Base-by-base conservation (phyloP, 306 rosid genomes). In the Abrus pulchellus region DNA sequence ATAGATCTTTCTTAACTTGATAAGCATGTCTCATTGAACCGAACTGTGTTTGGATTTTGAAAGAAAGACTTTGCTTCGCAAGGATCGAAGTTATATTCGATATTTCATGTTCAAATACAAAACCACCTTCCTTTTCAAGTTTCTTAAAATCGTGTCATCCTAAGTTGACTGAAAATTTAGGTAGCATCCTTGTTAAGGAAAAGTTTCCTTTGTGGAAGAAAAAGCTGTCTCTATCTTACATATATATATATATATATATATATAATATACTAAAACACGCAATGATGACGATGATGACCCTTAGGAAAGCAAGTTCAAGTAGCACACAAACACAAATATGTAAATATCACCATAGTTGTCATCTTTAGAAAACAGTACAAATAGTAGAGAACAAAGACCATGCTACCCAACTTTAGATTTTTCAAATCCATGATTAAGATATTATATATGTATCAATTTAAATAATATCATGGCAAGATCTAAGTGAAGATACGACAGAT, bases 111-210 rank as follows among this genome's bases (percentile, higher is more conserved):
- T 29, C 40, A 76, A 76, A 8, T 47, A 62, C 62, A 62, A 75
- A 62, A 36, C 43, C 48, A n/a, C 10, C 79, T 75, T 61, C 50
- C 81, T 76, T 64, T 65, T 12, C 47, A 38, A 50, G 63, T 36
- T 76, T 63, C 73, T 50, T 64, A 34, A 63, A 38, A 65, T 63
- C 13, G 9, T 65, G 41, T 64, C 74, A 50, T 33, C 43, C 54
- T 14, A 63, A 63, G 49, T 60, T 59, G 47, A 77, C 43, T 64
- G 30, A 38, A 77, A 64, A 77, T 54, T 77, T 77, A 38, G 80
- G 81, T 52, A 77, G 54, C 50, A 76, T 49, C 80, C 61, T 76
- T 33, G 13, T 34, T 3, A 67, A 49, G 63, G 52, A 76, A 76
- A 63, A 76, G 72, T 30, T 48, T 63, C 73, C 53, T 76, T 45